Conservation (phyloP, 2,329 filamentous ascomycete genomes). For the Periconia sp. region DNA sequence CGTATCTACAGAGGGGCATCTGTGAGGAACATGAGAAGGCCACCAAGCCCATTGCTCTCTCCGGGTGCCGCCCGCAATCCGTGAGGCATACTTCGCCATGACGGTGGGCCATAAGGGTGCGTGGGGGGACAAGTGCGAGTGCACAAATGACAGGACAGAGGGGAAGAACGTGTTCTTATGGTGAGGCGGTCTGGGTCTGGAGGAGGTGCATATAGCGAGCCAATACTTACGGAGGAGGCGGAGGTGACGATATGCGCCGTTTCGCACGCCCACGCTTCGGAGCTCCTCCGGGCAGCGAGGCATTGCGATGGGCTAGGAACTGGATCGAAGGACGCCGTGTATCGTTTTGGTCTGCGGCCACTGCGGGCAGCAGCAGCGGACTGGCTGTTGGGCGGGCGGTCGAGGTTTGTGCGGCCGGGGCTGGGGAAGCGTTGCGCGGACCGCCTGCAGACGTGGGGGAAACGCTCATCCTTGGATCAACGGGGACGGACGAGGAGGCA, state of each 20-base stretch:
- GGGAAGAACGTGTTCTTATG: slow-evolving; percentile 11
- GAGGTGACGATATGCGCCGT: slow-evolving; percentile 48
- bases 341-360: slow-evolving; percentile 27
- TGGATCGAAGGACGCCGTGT: slow-evolving; percentile 46
- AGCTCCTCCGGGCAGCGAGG: slow-evolving; percentile 37
- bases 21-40: slow-evolving; percentile 26
- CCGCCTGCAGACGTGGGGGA: slow-evolving; percentile 38
- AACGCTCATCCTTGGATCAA: slow-evolving; percentile 38
- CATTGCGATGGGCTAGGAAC: slow-evolving; percentile 42
- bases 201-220: slow-evolving; percentile 8
- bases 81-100: slow-evolving; percentile 36
- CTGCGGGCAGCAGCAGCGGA: slow-evolving; percentile 31
- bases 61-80: slow-evolving; percentile 20
- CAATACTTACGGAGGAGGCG: slow-evolving; percentile 49
- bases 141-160: slow-evolving; percentile 9
- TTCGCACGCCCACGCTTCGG: slow-evolving; percentile 37
- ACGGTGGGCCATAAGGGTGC: slow-evolving; percentile 6
- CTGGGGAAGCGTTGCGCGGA: slow-evolving; percentile 35
- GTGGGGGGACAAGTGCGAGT: slow-evolving; percentile 2
- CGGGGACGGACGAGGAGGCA: slow-evolving; percentile 15
- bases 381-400: slow-evolving; percentile 28
- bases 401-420: slow-evolving; percentile 14
- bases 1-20: slow-evolving; percentile 14
- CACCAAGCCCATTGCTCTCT: slow-evolving; percentile 24
- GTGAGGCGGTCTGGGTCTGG: slow-evolving; percentile 6